Evolutionary conservation across 148 eudicot genomes (phyloP), one percentile per base, ranked within the genome.

Genomic region (Chenopodium berlandieri): DNA sequence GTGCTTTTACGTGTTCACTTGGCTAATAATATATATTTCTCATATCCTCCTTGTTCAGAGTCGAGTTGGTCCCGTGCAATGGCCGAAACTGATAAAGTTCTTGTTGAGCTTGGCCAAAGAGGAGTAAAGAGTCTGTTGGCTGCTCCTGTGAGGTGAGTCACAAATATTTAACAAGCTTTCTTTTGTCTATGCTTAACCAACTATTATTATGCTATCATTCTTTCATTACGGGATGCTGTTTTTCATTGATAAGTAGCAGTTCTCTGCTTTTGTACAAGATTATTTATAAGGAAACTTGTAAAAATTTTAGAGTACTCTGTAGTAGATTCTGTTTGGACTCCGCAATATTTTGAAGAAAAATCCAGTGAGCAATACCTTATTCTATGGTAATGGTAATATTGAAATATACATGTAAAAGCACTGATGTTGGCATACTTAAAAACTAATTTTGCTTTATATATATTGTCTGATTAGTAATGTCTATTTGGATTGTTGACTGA

Each of bases 41-140:
- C 58, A 64, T 80, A 16, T 31, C 54, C 34, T 25, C 30, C 63
- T 37, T 75, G 71, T 60, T 31, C 90, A 96, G 99, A 96, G 99
- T 87, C 97, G 99, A 58, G 99, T 97, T 75, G 99, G 99, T 48
- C 99, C 99, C 27, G 98, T 96, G 56, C 97, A 96, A 86, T 96
- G 99, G 99, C 88, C 94, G 89, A 92, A 94, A 86, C 99, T n/a
- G 99, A 97, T 90, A 94, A 94, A 88, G 97, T 94, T 85, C 93
- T 97, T 76, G 98, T 94, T 83, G 97, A 97, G 88, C 97, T 97
- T 81, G 98, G 99, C 77, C 86, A 87, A 70, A 89, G 88, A 86
- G 98, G 99, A 44, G 89, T 94, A 69, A 97, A 92, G 86, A 94
- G 91, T 85, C 93, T 97, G 74, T 84, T 97, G 77, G 99, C 99